A percentile compares a stretch with the other conserved stretches of the same genome.
phyloP scores from a whole-genome alignment of 768 basidiomycete species.

The Basidioascus undulatus region DNA sequence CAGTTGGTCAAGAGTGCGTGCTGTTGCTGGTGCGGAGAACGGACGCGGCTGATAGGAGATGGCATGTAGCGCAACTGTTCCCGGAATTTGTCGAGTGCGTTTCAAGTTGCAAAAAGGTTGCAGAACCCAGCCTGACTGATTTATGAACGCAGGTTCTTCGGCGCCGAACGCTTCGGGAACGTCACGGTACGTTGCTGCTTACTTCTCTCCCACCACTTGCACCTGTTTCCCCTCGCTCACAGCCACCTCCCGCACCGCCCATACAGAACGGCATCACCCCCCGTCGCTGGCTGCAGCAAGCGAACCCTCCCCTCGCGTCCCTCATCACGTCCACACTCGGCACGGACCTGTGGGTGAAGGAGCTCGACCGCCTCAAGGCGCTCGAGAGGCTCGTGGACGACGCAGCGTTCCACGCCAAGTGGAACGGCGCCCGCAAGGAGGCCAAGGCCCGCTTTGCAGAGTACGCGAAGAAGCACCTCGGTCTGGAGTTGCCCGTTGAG shows the following conservation, averaged over 20 bases:
- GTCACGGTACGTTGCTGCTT: slow-evolving; percentile 9
- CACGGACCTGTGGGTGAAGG: slow-evolving; percentile 61
- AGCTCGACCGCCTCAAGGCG: slow-evolving; percentile 52
- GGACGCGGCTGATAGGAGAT: no score
- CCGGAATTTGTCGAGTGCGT: slow-evolving; percentile 12
- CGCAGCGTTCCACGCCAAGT: slow-evolving; percentile 46
- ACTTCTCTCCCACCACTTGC: no score
- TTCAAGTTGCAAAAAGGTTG: no score
- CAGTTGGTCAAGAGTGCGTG: slow-evolving; percentile 63
- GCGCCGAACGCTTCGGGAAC: slow-evolving; percentile 34
- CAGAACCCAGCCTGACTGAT: slow-evolving; percentile 47
- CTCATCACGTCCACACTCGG: slow-evolving; percentile 67
- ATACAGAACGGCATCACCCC: slow-evolving; percentile 51
- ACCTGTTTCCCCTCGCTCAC: no score
- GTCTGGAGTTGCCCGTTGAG: slow-evolving; percentile 41
- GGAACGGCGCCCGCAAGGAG: slow-evolving; percentile 26
- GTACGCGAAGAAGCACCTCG: slow-evolving; percentile 44
- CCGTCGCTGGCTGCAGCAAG: slow-evolving; percentile 74
- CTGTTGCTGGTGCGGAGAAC: no score
- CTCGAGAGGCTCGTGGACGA: slow-evolving; percentile 49
- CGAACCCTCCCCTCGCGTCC: slow-evolving; percentile 61
- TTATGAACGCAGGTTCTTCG: slow-evolving; percentile 29
- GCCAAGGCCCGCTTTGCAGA: slow-evolving; percentile 61
- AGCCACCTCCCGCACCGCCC: no score
- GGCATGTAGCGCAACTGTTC: no score